Conservation (phyloP, 257 asterid genomes). For the Capsicum baccatum region DNA sequence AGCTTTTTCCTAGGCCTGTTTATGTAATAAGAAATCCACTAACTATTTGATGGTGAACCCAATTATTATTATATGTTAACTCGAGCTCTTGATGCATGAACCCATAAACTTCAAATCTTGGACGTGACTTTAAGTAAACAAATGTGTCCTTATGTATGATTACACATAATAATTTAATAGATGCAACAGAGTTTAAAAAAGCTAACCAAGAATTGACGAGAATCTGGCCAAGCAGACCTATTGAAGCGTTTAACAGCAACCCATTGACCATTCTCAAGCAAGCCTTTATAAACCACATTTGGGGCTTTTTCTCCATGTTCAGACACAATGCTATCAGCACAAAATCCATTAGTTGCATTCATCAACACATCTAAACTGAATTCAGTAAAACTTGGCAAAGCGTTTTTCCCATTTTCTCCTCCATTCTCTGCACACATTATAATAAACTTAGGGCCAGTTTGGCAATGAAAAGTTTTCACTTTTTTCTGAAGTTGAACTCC, state of each 20-base stretch:
- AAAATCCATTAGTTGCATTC: slow-evolving; percentile 49
- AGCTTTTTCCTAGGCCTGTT: background rate
- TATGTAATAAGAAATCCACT: background rate
- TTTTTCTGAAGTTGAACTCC: no score
- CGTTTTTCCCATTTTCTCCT: slow-evolving; percentile 42
- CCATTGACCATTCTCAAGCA: slow-evolving; percentile 40
- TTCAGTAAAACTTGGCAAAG: slow-evolving; percentile 43
- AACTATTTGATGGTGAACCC: background rate
- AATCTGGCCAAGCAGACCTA: slow-evolving; percentile 57
- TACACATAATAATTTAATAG: slow-evolving; percentile 2
- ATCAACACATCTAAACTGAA: slow-evolving; percentile 47
- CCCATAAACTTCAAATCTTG: background rate
- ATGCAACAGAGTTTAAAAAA: background rate
- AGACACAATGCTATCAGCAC: slow-evolving; percentile 50
- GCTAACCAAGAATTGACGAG: slow-evolving; percentile 52
- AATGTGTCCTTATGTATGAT: background rate
- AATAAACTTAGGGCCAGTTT: background rate
- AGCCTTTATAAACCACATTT: slow-evolving; percentile 53
- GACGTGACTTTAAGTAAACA: background rate
- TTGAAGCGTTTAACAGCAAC: slow-evolving; percentile 58
- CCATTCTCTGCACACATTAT: slow-evolving; percentile 44
- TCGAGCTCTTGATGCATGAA: background rate
- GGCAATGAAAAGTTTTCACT: no score
- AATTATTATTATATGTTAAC: background rate
- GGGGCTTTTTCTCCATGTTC: slow-evolving; percentile 66